A percentile compares a stretch with the other conserved stretches of the same genome.
phyloP scores from a whole-genome alignment of 2,329 filamentous ascomycete species.

The Claviceps paspali region DNA sequence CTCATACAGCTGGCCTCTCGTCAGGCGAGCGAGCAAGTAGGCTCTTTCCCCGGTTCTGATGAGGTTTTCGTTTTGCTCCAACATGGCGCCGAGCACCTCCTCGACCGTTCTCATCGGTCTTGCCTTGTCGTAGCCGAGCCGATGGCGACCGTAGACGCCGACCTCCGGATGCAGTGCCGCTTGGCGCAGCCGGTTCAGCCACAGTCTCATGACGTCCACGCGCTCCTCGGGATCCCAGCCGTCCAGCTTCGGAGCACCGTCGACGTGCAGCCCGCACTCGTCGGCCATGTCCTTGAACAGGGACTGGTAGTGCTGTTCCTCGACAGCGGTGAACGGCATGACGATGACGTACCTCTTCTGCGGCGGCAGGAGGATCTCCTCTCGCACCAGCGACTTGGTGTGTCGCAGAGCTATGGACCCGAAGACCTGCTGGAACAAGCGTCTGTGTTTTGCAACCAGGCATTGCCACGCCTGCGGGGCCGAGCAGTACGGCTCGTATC shows the following conservation, averaged over 20 bases:
- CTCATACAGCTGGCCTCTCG: constrained; percentile 63
- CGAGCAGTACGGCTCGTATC: constrained; percentile 60
- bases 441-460: constrained; percentile 44
- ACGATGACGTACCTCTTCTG: constrained; percentile 82
- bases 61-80: constrained; percentile 60
- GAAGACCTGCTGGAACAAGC: constrained; percentile 55
- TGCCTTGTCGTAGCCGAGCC: constrained; percentile 43
- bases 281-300: constrained; percentile 63
- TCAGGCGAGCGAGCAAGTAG: constrained; percentile 47
- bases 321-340: constrained; percentile 77
- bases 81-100: constrained; percentile 82
- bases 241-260: constrained; percentile 45
- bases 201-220: constrained; percentile 61
- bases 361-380: constrained; percentile 63
- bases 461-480: constrained; percentile 51
- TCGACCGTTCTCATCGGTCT: constrained; percentile 65
- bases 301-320: constrained; percentile 75
- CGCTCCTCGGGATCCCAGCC: constrained; percentile 51
- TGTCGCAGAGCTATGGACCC: constrained; percentile 62
- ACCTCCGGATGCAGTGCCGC: constrained; percentile 78
- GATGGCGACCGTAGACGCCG: constrained; percentile 48
- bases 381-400: constrained; percentile 64
- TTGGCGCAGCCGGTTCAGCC: constrained; percentile 65
- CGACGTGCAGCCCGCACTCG: constrained; percentile 46
- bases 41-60: constrained; percentile 55